A percentile compares a stretch with the other conserved stretches of the same genome.
Conservation (phyloP, 352 stramenopile genomes). For the Phytophthora cajani region DNA sequence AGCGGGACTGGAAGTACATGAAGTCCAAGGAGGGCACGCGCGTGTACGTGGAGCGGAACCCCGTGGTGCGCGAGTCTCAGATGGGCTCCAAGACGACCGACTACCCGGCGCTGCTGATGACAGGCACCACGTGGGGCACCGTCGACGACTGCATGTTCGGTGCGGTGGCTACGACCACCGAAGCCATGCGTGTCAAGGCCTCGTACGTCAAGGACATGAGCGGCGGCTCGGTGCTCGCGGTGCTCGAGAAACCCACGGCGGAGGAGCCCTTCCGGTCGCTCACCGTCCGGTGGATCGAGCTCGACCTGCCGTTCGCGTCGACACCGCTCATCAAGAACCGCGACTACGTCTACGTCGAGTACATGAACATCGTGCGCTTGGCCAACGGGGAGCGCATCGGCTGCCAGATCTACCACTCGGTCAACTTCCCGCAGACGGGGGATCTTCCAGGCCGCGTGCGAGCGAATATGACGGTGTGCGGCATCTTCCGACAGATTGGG, state of each 20-base stretch:
- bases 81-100: conserved; percentile 20
- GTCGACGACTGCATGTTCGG: conserved; percentile 49
- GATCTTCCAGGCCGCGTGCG: conserved; percentile 40
- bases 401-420: conserved; percentile 57
- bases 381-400: conserved; percentile 45
- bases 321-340: conserved; percentile 39
- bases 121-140: conserved; percentile 34
- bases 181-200: conserved; percentile 43
- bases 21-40: conserved; percentile 37
- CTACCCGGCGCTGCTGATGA: conserved; percentile 28
- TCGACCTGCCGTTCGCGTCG: conserved; percentile 33
- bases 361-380: conserved; percentile 46
- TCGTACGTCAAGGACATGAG: conserved; percentile 52
- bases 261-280: conserved; percentile 53
- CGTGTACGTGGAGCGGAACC: conserved; percentile 38
- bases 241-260: conserved; percentile 41
- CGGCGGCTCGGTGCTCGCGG: conserved; percentile 47
- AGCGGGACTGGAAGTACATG: conserved; percentile 35
- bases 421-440: conserved; percentile 48
- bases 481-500: conserved; percentile 54
- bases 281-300: conserved; percentile 39
- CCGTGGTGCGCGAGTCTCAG: conserved; percentile 17
- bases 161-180: conserved; percentile 33
- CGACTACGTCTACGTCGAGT: conserved; percentile 55
- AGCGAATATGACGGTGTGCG: conserved; percentile 52